Evolutionary conservation across 2,329 filamentous ascomycete species (phyloP).

Genomic region (Neoascochyta sp.): DNA sequence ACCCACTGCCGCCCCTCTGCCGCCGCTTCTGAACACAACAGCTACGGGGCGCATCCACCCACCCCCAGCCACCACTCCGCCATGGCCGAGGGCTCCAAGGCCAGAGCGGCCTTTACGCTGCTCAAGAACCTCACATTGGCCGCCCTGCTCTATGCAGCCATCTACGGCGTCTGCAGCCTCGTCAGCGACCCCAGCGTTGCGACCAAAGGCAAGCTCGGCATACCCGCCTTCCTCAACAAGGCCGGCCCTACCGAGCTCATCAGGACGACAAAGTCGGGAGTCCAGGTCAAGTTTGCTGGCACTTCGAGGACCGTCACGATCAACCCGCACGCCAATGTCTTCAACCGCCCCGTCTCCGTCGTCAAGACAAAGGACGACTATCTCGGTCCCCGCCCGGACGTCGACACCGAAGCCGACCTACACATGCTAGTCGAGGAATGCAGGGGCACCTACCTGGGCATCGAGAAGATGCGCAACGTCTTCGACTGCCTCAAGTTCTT

Average conservation of each 20-base stretch:
- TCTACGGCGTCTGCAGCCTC: conserved; percentile 43
- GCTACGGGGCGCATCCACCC: conserved; percentile 20
- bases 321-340: conserved; percentile 53
- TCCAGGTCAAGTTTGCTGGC: conserved; percentile 44
- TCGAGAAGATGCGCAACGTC: conserved; percentile 55
- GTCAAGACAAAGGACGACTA: conserved; percentile 52
- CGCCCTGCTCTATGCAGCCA: conserved; percentile 40
- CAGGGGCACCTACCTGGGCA: conserved; percentile 49
- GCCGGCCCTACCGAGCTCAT: conserved; percentile 40
- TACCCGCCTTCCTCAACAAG: conserved; percentile 42
- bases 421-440: conserved; percentile 52
- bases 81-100: conserved; percentile 37
- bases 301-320: conserved; percentile 44
- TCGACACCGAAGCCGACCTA: conserved; percentile 53
- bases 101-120: conserved; percentile 35
- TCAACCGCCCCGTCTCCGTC: conserved; percentile 51
- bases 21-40: conserved; percentile 7
- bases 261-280: conserved; percentile 40
- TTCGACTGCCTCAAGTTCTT: conserved; percentile 53
- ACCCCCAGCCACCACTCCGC: conserved; percentile 11
- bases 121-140: conserved; percentile 45
- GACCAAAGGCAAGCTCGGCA: conserved; percentile 41
- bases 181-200: conserved; percentile 41
- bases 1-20: conserved; percentile 1
- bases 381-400: conserved; percentile 49